phyloP scores from a whole-genome alignment of 2,329 filamentous ascomycete species.

The Paecilomyces fulvus region DNA sequence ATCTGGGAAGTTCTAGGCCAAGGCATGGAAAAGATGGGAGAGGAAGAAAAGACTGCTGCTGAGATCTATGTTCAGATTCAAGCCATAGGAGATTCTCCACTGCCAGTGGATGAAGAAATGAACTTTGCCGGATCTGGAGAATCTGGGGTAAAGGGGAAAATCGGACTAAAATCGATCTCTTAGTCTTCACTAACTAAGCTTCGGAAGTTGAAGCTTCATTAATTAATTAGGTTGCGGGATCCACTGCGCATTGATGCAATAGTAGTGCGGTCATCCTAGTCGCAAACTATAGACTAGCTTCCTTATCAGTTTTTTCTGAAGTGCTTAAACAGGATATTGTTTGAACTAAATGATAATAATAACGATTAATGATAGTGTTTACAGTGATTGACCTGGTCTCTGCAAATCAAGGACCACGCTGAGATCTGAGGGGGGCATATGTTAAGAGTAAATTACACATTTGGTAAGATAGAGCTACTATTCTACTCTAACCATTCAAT shows the following conservation, averaged over 20 bases:
- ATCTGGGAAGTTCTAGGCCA: slow-evolving; percentile 27
- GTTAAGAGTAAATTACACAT: background rate
- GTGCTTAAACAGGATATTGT: background rate
- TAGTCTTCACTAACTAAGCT: too few relatives aligned
- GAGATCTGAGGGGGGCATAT: background rate
- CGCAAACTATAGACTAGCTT: background rate
- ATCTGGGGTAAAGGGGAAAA: too few relatives aligned
- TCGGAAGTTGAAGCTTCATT: background rate
- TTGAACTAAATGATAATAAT: too few relatives aligned
- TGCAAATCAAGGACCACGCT: background rate
- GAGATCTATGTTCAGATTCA: too few relatives aligned
- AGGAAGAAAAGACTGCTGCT: too few relatives aligned
- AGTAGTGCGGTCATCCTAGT: background rate
- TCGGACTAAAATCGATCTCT: too few relatives aligned
- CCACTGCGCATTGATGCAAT: background rate
- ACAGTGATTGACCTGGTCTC: too few relatives aligned
- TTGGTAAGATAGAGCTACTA: background rate
- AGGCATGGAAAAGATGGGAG: too few relatives aligned
- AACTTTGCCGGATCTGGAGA: too few relatives aligned
- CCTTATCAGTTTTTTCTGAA: background rate
- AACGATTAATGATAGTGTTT: too few relatives aligned
- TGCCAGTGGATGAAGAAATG: too few relatives aligned
- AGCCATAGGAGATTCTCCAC: too few relatives aligned
- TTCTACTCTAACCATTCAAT: background rate
- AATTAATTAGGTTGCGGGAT: background rate